phyloP scores from a whole-genome alignment of 352 stramenopile genomes.

The Phytophthora niederhauseri region DNA sequence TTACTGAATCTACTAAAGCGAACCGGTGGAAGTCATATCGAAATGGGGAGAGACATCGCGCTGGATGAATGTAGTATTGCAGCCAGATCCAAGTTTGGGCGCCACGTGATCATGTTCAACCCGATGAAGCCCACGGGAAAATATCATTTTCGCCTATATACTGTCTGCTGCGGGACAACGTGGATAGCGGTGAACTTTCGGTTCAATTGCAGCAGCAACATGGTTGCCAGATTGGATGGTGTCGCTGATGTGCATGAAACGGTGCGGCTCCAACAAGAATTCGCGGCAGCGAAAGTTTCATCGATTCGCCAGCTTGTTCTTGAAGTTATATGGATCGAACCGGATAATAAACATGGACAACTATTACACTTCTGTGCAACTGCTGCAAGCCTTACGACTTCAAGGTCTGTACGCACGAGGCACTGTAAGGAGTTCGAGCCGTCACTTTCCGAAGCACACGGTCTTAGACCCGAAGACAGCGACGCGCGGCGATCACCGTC shows the following conservation, averaged over 20 bases:
- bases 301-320: background rate
- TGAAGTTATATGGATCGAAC: background rate
- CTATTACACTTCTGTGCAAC: background rate
- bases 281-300: background rate
- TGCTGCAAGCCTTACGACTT: background rate
- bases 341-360: background rate
- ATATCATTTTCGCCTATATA: background rate
- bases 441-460: conserved; percentile 27
- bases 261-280: background rate
- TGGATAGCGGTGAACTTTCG: background rate
- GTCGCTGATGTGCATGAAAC: background rate
- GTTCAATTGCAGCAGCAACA: background rate
- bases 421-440: conserved; percentile 17
- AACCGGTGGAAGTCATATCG: no score
- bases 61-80: background rate
- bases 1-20: no score
- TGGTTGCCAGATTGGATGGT: background rate
- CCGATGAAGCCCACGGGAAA: background rate
- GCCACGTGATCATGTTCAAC: background rate
- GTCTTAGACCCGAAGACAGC: conserved; percentile 8
- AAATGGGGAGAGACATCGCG: background rate
- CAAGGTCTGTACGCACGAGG: conserved; percentile 27
- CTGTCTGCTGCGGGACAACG: background rate
- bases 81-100: background rate
- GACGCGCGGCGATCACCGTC: conserved; percentile 12